phyloP scores from a whole-genome alignment of 2,329 filamentous ascomycete species.

The Trichoderma endophyticum region DNA sequence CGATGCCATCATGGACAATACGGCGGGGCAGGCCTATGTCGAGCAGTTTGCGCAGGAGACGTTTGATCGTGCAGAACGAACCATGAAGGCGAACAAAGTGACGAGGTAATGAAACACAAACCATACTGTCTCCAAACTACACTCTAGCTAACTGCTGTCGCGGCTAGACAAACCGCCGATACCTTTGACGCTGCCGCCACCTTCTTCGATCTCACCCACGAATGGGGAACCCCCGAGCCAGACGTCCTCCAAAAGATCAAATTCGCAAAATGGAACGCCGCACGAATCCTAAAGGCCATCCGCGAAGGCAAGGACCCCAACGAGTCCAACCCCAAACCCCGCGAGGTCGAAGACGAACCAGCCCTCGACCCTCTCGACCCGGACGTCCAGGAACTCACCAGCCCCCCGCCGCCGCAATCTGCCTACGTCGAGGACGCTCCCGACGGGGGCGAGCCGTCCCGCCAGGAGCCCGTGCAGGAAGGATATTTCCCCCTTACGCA shows the following conservation, averaged over 20 bases:
- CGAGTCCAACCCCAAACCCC: slow-evolving; percentile 72
- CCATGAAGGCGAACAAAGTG: slow-evolving; percentile 77
- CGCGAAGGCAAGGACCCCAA: slow-evolving; percentile 92
- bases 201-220: slow-evolving; percentile 82
- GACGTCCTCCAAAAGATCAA: slow-evolving; percentile 86
- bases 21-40: slow-evolving; percentile 84
- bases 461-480: slow-evolving; percentile 28
- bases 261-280: slow-evolving; percentile 93
- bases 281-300: slow-evolving; percentile 85
- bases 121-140: background rate
- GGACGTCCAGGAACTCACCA: slow-evolving; percentile 31
- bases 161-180: slow-evolving; percentile 78
- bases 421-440: slow-evolving; percentile 53
- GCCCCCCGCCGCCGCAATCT: slow-evolving; percentile 40
- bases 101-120: slow-evolving; percentile 56
- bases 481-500: slow-evolving; percentile 34
- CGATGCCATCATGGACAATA: slow-evolving; percentile 80
- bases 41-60: slow-evolving; percentile 92
- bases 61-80: slow-evolving; percentile 77
- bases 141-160: background rate
- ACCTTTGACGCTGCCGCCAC: slow-evolving; percentile 91
- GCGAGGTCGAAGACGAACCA: slow-evolving; percentile 31
- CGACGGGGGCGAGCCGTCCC: slow-evolving; percentile 39
- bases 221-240: slow-evolving; percentile 74
- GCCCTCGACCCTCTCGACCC: slow-evolving; percentile 38